phyloP scores from a whole-genome alignment of 2,329 filamentous ascomycete genomes.

The Fusarium caatingaense region DNA sequence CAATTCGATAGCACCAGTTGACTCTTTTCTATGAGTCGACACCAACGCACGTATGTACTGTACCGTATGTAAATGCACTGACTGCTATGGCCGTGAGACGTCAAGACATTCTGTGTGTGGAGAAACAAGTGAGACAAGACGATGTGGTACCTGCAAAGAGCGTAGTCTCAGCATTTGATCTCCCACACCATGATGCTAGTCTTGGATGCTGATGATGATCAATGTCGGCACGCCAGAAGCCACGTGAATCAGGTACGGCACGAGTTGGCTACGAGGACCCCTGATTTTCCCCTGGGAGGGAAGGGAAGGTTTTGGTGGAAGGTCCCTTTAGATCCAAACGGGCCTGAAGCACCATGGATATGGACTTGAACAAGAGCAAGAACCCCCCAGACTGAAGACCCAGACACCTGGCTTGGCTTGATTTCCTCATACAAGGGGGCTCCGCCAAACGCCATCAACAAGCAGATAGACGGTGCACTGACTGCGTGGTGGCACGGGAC shows the following conservation, averaged over 20 bases:
- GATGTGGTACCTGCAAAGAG: background rate
- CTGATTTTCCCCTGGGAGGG: slow-evolving; percentile 34
- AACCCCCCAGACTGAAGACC: background rate
- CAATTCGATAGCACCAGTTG: slow-evolving; percentile 5
- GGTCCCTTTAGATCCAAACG: slow-evolving; percentile 11
- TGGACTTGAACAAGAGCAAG: background rate
- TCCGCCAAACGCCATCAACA: slow-evolving; percentile 34
- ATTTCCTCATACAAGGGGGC: slow-evolving; percentile 5
- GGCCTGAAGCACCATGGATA: slow-evolving; percentile 9
- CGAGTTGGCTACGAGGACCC: slow-evolving; percentile 31
- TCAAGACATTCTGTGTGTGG: slow-evolving; percentile 19
- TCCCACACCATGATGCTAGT: slow-evolving; percentile 12
- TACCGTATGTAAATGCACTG: slow-evolving; percentile 9
- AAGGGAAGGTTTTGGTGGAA: slow-evolving; percentile 3
- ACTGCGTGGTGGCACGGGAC: slow-evolving; percentile 33
- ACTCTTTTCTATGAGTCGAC: slow-evolving; percentile 29
- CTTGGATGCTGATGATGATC: slow-evolving; percentile 28
- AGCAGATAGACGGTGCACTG: slow-evolving; percentile 29
- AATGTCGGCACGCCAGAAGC: slow-evolving; percentile 26
- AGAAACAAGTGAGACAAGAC: slow-evolving; percentile 29
- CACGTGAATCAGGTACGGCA: slow-evolving; percentile 44
- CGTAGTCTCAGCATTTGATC: background rate
- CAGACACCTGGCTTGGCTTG: slow-evolving; percentile 5
- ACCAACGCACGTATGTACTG: slow-evolving; percentile 7
- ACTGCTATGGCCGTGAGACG: slow-evolving; percentile 8